Conservation (phyloP, 1,284 basidiomycete species). For the Jaminaea rosea region DNA sequence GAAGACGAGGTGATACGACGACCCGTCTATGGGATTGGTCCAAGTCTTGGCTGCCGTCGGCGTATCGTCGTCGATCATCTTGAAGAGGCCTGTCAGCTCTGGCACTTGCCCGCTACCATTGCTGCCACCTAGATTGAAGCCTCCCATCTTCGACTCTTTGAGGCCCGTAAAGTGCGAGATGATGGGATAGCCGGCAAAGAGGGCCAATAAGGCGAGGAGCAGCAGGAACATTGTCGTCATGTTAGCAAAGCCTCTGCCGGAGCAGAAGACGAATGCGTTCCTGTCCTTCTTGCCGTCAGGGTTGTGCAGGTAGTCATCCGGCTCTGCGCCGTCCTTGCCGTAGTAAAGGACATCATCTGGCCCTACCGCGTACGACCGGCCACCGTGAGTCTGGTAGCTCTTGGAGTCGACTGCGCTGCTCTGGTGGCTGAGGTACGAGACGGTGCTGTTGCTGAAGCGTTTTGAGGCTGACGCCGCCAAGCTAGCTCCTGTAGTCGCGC, state of each 20-base stretch:
- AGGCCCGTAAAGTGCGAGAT: slow-evolving; percentile 10
- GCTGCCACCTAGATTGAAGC: slow-evolving; percentile 60
- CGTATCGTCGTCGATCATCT: slow-evolving; percentile 35
- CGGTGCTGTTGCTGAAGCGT: too few relatives aligned
- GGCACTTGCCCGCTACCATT: slow-evolving; percentile 40
- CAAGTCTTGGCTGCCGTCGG: slow-evolving; percentile 14
- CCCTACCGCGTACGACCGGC: too few relatives aligned
- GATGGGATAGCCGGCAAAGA: slow-evolving; percentile 31
- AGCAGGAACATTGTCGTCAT: slow-evolving; percentile 18
- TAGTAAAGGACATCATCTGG: background rate
- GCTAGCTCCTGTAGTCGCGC: too few relatives aligned
- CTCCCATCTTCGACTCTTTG: slow-evolving; percentile 10
- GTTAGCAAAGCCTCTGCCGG: slow-evolving; percentile 19
- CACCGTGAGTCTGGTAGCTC: too few relatives aligned
- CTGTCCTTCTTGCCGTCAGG: slow-evolving; percentile 5
- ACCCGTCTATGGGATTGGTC: slow-evolving; percentile 7
- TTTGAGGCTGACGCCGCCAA: too few relatives aligned
- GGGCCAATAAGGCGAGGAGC: slow-evolving; percentile 13
- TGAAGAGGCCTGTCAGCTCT: slow-evolving; percentile 12
- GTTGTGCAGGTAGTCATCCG: slow-evolving; percentile 20
- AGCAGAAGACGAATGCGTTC: slow-evolving; percentile 2
- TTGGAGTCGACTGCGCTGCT: too few relatives aligned
- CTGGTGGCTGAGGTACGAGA: too few relatives aligned
- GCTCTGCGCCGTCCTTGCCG: slow-evolving; percentile 16
- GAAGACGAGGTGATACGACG: slow-evolving; percentile 54